Percentiles rank a stretch among this genome's conserved stretches.
Conservation (phyloP, 148 eudicot genomes). For the Rhododendron mucronatum region DNA sequence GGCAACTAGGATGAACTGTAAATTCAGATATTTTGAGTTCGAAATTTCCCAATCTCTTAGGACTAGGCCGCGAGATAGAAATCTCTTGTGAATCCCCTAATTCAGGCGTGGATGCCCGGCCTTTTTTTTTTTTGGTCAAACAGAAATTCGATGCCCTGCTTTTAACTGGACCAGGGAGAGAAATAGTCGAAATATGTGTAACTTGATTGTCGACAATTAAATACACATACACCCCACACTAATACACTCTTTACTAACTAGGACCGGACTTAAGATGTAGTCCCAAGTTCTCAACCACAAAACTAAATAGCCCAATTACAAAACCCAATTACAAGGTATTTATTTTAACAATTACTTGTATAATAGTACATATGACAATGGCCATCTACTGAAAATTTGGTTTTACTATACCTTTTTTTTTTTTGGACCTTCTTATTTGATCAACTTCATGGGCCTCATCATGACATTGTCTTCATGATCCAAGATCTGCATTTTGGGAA, state of each 20-base stretch:
- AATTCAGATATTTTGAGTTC: too few species aligned
- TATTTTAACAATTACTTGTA: too few species aligned
- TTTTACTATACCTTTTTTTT: background rate
- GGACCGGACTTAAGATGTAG: background rate
- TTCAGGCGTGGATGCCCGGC: too few species aligned
- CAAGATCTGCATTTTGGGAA: constrained; percentile 47
- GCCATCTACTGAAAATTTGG: background rate
- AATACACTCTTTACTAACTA: background rate
- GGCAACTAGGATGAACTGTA: background rate
- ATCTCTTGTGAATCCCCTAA: too few species aligned
- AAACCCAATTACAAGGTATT: background rate
- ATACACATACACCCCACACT: background rate
- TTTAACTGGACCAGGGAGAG: too few species aligned
- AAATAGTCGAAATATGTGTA: too few species aligned
- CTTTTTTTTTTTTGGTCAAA: too few species aligned
- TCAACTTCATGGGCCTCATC: constrained; percentile 80
- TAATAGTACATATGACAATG: background rate
- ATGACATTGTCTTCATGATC: constrained; percentile 89
- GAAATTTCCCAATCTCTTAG: too few species aligned
- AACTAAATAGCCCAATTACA: background rate
- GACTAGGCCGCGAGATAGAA: too few species aligned
- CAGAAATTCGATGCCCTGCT: too few species aligned
- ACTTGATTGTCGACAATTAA: too few species aligned
- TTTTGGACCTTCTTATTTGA: constrained; percentile 15
- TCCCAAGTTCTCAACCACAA: background rate